These are phyloP conservation scores for Cupressus sempervirens DNA, from an alignment of 75 land plant species.

Conservation along the genomic window DNA sequence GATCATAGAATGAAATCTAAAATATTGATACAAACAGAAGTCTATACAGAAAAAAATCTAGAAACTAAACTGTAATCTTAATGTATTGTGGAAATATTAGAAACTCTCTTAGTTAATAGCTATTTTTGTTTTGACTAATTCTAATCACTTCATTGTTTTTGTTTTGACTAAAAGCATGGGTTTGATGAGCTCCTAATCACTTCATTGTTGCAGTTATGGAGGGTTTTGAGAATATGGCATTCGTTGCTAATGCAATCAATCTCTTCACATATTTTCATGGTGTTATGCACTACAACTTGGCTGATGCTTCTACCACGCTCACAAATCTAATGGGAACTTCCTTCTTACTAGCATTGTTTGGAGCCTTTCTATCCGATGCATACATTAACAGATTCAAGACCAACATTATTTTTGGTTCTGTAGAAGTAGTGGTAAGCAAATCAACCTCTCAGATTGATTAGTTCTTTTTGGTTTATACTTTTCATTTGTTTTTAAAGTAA, in stretches of 20 bases:
- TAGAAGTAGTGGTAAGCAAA: conserved; percentile 50
- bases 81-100: no score
- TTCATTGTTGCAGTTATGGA: conserved; percentile 27
- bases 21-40: no score
- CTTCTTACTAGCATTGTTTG: conserved; percentile 63
- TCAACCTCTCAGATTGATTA: background rate
- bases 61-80: no score
- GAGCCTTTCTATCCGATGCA: conserved; percentile 71
- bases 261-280: conserved; percentile 52
- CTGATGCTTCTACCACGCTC: conserved; percentile 48
- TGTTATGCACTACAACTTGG: conserved; percentile 51
- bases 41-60: no score
- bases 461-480: background rate
- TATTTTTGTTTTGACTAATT: no score
- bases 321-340: conserved; percentile 79
- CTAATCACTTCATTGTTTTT: no score
- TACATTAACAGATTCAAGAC: conserved; percentile 44
- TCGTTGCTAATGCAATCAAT: conserved; percentile 51
- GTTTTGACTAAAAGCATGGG: background rate
- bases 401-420: conserved; percentile 36
- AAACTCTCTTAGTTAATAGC: no score
- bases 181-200: background rate
- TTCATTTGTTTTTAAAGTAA: no score
- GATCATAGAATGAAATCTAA: no score
- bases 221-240: conserved; percentile 31